phyloP scores from a whole-genome alignment of 164 flowering plant species.

The Macadamia integrifolia region DNA sequence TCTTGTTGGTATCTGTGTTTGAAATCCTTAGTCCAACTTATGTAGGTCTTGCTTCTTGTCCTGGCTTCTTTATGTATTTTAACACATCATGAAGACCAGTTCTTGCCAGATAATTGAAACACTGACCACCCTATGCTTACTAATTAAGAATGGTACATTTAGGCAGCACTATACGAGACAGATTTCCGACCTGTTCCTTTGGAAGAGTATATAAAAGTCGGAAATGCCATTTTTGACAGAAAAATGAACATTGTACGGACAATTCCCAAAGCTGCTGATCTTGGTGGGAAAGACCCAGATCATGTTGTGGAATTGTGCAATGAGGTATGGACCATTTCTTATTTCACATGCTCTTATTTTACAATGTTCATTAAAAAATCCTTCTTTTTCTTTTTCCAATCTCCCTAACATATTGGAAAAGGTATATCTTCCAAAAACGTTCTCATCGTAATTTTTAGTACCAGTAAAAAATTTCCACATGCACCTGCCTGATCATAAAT shows the following conservation, averaged over 20 bases:
- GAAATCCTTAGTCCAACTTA: neutral
- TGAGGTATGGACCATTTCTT: constrained; percentile 46
- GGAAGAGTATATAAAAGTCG: constrained; percentile 88
- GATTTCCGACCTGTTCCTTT: constrained; percentile 94
- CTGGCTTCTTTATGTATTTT: neutral
- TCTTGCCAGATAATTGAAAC: neutral
- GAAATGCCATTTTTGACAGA: constrained; percentile 66
- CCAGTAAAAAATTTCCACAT: no score
- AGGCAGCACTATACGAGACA: constrained; percentile 93
- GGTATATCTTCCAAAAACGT: no score
- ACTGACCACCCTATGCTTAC: neutral
- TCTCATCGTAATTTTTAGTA: no score
- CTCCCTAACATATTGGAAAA: no score
- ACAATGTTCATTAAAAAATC: no score
- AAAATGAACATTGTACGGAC: constrained; percentile 69
- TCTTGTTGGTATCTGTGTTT: neutral
- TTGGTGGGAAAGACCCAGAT: constrained; percentile 98
- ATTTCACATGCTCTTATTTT: neutral
- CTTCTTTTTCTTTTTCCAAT: no score
- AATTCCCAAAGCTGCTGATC: constrained; percentile 55
- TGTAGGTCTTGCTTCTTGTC: neutral
- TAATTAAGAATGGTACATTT: constrained; percentile 8
- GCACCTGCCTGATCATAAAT: no score
- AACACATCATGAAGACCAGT: neutral
- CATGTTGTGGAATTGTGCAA: constrained; percentile 87